These are phyloP conservation scores for Gossypium davidsonii DNA, from an alignment of 441 rosid species.

Conservation along the genomic window DNA sequence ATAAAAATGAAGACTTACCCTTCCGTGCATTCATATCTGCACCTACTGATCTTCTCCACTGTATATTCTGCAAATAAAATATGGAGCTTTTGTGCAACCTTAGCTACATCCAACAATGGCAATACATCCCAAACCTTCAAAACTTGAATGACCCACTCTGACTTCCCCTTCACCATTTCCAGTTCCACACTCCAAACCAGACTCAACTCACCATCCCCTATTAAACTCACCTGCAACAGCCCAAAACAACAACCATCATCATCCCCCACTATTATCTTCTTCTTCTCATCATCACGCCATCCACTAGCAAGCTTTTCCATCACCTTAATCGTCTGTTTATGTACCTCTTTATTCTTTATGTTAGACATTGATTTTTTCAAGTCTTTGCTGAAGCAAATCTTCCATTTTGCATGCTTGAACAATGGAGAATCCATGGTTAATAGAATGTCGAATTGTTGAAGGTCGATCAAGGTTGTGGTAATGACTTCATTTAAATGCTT, in stretches of 20 bases:
- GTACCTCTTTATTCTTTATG: slow-evolving; percentile 2
- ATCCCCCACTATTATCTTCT: not conserved
- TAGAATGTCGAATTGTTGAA: slow-evolving; percentile 20
- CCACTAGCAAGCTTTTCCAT: slow-evolving; percentile 35
- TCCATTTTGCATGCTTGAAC: slow-evolving; percentile 36
- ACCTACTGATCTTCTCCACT: slow-evolving; percentile 5
- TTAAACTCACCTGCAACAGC: slow-evolving; percentile 8
- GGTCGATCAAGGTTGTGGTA: slow-evolving; percentile 11
- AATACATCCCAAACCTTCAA: slow-evolving; percentile 33
- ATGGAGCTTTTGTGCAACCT: slow-evolving; percentile 16
- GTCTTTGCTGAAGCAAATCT: slow-evolving; percentile 31
- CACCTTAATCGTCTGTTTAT: slow-evolving; percentile 8
- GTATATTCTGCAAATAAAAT: slow-evolving; percentile 8
- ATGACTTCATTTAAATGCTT: slow-evolving; percentile 25
- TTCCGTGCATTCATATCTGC: slow-evolving; percentile 18
- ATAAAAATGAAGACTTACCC: slow-evolving; percentile 6
- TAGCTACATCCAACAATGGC: slow-evolving; percentile 19
- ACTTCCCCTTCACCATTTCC: slow-evolving; percentile 20
- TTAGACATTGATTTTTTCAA: slow-evolving; percentile 14
- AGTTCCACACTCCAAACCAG: slow-evolving; percentile 20
- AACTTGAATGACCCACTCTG: slow-evolving; percentile 23
- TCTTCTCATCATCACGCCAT: slow-evolving; percentile 21
- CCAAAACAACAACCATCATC: not conserved
- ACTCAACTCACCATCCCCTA: slow-evolving; percentile 7
- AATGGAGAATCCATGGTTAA: slow-evolving; percentile 3